phyloP scores from a whole-genome alignment of 495 filamentous ascomycete genomes.

The Penicillium odoratum region DNA sequence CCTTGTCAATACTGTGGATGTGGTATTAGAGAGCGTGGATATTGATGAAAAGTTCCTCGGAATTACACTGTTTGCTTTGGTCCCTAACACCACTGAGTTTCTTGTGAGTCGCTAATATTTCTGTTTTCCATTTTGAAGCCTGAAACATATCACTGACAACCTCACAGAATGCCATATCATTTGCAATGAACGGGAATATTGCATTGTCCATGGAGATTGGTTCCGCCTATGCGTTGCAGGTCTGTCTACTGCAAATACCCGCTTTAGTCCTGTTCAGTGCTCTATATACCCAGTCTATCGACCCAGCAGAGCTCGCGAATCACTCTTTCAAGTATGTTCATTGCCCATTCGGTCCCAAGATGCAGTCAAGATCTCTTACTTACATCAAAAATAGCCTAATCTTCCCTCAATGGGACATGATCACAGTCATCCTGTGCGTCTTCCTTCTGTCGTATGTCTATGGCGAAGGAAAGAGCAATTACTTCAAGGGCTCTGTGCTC shows the following conservation, averaged over 20 bases:
- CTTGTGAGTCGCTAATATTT: slow-evolving; percentile 57
- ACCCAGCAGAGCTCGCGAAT: slow-evolving; percentile 58
- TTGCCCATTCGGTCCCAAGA: no score
- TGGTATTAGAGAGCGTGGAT: slow-evolving; percentile 82
- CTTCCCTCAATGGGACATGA: slow-evolving; percentile 99
- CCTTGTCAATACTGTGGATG: slow-evolving; percentile 92
- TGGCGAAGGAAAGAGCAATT: slow-evolving; percentile 85
- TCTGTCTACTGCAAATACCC: slow-evolving; percentile 95
- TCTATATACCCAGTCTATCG: slow-evolving; percentile 49
- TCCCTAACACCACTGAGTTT: slow-evolving; percentile 98
- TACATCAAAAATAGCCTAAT: slow-evolving; percentile 60
- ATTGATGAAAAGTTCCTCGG: slow-evolving; percentile 98
- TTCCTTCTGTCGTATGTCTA: slow-evolving; percentile 98
- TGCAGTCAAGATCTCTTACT: slow-evolving; percentile 5
- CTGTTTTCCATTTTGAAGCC: background rate
- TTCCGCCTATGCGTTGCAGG: slow-evolving; percentile 94
- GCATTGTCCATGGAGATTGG: slow-evolving; percentile 99
- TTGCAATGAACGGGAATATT: slow-evolving; percentile 99
- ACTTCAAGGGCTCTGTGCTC: slow-evolving; percentile 82
- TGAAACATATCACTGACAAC: slow-evolving; percentile 31
- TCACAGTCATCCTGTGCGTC: slow-evolving; percentile 95
- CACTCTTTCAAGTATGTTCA: slow-evolving; percentile 76
- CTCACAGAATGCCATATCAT: slow-evolving; percentile 90
- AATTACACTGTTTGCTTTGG: slow-evolving; percentile 94
- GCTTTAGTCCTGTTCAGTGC: slow-evolving; percentile 91